Conservation (phyloP, 768 basidiomycete genomes). For the Mycena galericulata region DNA sequence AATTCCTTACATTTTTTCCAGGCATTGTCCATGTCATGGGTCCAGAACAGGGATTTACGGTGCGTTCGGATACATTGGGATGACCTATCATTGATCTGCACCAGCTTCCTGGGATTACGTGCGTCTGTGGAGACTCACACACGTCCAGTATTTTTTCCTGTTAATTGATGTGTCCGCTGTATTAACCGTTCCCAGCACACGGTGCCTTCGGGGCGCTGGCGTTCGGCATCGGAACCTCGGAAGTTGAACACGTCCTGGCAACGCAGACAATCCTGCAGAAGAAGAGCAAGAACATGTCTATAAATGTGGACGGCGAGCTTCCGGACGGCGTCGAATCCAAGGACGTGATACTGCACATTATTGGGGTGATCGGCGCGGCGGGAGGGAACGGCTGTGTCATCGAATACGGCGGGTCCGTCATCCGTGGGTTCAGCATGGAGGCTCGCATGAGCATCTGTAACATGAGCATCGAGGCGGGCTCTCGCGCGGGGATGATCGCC, state of each 20-base stretch:
- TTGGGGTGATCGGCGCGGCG: slow-evolving; percentile 89
- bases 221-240: slow-evolving; percentile 93
- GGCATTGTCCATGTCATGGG: slow-evolving; percentile 92
- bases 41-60: slow-evolving; percentile 94
- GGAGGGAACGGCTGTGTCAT: slow-evolving; percentile 91
- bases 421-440: slow-evolving; percentile 89
- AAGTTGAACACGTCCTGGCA: slow-evolving; percentile 94
- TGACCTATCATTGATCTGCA: slow-evolving; percentile 17
- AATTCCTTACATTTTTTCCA: slow-evolving; percentile 39
- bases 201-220: slow-evolving; percentile 94
- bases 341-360: slow-evolving; percentile 91
- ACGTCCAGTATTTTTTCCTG: slow-evolving; percentile 94
- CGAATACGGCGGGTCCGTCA: slow-evolving; percentile 90
- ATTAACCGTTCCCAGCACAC: slow-evolving; percentile 66
- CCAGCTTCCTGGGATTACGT: slow-evolving; percentile 80
- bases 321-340: slow-evolving; percentile 87
- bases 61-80: slow-evolving; percentile 37
- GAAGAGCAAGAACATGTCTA: slow-evolving; percentile 93
- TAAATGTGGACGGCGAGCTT: slow-evolving; percentile 86
- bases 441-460: slow-evolving; percentile 92
- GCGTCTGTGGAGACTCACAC: slow-evolving; percentile 94
- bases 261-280: slow-evolving; percentile 92
- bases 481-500: slow-evolving; percentile 92
- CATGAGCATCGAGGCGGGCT: slow-evolving; percentile 95
- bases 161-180: slow-evolving; percentile 39